phyloP scores from a whole-genome alignment of 192 early-diverging fungal species.

The Podila horticola region DNA sequence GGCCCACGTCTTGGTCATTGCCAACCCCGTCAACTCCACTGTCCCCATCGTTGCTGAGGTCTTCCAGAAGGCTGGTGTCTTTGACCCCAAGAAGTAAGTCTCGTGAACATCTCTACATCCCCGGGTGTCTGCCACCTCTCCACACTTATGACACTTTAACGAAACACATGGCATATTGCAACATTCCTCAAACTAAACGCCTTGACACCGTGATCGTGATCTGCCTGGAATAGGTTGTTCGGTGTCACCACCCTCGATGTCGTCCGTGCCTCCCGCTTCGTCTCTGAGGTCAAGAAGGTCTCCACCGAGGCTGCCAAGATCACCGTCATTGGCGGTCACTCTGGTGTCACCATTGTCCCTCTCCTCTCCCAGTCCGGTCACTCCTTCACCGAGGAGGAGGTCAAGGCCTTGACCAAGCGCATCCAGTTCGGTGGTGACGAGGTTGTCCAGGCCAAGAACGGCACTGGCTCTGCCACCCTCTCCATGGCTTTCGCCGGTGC shows the following conservation, averaged over 20 bases:
- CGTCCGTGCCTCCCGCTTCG: constrained; percentile 90
- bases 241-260: constrained; percentile 94
- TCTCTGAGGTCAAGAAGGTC: constrained; percentile 74
- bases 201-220: background rate
- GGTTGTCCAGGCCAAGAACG: constrained; percentile 97
- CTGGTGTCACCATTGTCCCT: constrained; percentile 92
- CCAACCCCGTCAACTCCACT: constrained; percentile 97
- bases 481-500: constrained; percentile 86
- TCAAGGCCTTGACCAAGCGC: constrained; percentile 85
- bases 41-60: constrained; percentile 93
- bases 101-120: background rate
- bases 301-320: constrained; percentile 74
- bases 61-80: constrained; percentile 85
- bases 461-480: constrained; percentile 83
- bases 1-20: constrained; percentile 85
- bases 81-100: constrained; percentile 72
- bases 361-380: constrained; percentile 77
- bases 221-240: constrained; percentile 79
- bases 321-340: constrained; percentile 90
- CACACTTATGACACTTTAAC: background rate
- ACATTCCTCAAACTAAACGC: background rate
- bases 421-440: constrained; percentile 97
- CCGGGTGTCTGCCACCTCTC: no score
- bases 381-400: constrained; percentile 77
- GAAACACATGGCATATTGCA: background rate